Base-by-base conservation (phyloP, 768 basidiomycete genomes). In the Heimioporus sp. region DNA sequence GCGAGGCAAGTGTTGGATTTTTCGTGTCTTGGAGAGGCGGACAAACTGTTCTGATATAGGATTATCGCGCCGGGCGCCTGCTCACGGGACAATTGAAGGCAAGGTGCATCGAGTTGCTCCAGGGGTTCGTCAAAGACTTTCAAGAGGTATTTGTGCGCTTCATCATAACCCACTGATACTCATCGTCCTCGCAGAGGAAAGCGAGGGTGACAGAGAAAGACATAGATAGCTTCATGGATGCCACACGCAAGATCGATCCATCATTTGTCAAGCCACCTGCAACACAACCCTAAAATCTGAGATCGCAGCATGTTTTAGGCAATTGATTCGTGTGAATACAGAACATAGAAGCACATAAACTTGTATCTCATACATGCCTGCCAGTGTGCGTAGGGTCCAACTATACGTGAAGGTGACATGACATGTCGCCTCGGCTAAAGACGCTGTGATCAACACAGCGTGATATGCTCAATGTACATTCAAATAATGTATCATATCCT, bases 21-120 rank as follows among this genome's bases (percentile, higher is more conserved):
- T 35, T 20, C 21, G 41, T 2, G 9, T 20, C 17, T 28, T 16
- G 20, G 49, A 10, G 17, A 19, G 15, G 10, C 11, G 15, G 13
- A 35, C 34, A 12, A 35, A 35, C 34, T 1, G 34, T 11, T 19
- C 30, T 31, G 36, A 16, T 58, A 44, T 55, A 98, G 94, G 94
- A 96, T 46, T 99, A 99, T 70, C 87, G 93, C 17, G 80, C 89
- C 16, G 97, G 97, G 0, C 80, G 77, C 35, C 66, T 99, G 48
- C 77, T 97, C 46, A 97, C 95, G 0, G 92, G 92, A 6, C 86
- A 98, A 67, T 73, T 99, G 60, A 99, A 99, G 74, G 85, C 83
- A 12, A 83, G 76, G 67, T 96, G 92, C 64, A 98, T 98, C 53
- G 78, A 82, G 48, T 58, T 86, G 45, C 67, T 99, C 12, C 94